phyloP scores from a whole-genome alignment of 1,139 yeast genomes.

The Yamadazyma atmosphaerica region DNA sequence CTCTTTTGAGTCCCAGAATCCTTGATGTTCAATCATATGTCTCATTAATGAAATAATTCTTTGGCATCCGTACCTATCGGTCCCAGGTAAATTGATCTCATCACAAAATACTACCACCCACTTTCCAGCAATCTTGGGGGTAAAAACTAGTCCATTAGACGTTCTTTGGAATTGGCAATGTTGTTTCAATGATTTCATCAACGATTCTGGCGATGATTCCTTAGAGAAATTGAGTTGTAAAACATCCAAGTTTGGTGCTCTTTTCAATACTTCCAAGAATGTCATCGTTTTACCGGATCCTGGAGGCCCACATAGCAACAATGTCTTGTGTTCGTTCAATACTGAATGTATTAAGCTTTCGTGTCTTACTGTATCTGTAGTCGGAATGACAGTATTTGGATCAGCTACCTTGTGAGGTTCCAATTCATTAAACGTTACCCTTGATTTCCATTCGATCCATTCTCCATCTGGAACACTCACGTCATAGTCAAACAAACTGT shows the following conservation, averaged over 20 bases:
- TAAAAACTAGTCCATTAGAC: conserved; percentile 50
- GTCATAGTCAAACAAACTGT: conserved; percentile 40
- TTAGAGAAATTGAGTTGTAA: conserved; percentile 81
- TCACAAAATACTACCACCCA: conserved; percentile 90
- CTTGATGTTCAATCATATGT: conserved; percentile 69
- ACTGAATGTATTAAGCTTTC: conserved; percentile 61
- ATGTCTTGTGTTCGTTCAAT: conserved; percentile 56
- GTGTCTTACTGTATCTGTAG: conserved; percentile 73
- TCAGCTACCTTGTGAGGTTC: conserved; percentile 65
- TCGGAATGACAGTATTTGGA: conserved; percentile 73
- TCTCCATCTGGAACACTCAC: conserved; percentile 43
- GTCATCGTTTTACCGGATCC: conserved; percentile 98
- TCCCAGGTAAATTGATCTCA: conserved; percentile 80
- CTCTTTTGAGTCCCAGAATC: conserved; percentile 71
- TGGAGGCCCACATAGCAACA: conserved; percentile 92
- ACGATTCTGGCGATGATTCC: conserved; percentile 65
- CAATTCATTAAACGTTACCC: conserved; percentile 49
- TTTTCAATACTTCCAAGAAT: conserved; percentile 65
- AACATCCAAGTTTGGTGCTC: conserved; percentile 57
- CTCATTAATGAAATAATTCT: conserved; percentile 72
- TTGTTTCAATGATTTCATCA: conserved; percentile 70
- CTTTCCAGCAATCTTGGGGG: conserved; percentile 64
- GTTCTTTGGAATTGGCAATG: conserved; percentile 63
- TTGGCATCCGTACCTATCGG: conserved; percentile 78
- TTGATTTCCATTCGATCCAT: conserved; percentile 48